These are phyloP conservation scores for Mycena rebaudengoi DNA, from an alignment of 768 basidiomycete species.

Conservation along the genomic window DNA sequence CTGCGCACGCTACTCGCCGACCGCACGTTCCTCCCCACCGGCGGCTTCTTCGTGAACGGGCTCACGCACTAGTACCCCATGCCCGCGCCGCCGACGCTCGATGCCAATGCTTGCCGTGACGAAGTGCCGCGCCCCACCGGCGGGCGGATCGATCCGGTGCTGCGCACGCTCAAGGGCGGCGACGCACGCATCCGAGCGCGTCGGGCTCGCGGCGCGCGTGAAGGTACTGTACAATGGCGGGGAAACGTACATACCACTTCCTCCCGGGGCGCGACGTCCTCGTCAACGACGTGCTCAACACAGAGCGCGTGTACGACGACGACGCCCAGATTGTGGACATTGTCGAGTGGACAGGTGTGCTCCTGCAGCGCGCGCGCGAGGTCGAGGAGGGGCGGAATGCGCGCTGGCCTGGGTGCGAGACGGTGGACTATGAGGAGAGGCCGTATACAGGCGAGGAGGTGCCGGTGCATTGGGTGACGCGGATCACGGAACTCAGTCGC, in stretches of 20 bases:
- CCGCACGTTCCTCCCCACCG: background rate
- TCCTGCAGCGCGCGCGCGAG: too few relatives aligned
- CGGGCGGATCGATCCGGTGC: background rate
- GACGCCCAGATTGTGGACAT: too few relatives aligned
- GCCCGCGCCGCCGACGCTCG: background rate
- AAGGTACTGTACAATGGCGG: background rate
- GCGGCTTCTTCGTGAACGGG: slow-evolving; percentile 11
- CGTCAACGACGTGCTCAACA: too few relatives aligned
- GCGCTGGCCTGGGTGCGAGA: too few relatives aligned
- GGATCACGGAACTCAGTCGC: background rate
- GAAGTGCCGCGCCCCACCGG: background rate
- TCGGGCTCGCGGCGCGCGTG: slow-evolving; percentile 2
- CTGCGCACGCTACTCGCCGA: slow-evolving; percentile 4
- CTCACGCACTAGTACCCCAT: slow-evolving; percentile 20
- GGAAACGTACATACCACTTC: background rate
- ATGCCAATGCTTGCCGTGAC: too few relatives aligned
- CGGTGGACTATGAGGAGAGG: background rate
- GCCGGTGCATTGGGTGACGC: slow-evolving; percentile 7
- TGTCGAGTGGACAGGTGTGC: too few relatives aligned
- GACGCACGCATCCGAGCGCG: slow-evolving; percentile 9
- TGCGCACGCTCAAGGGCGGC: slow-evolving; percentile 13
- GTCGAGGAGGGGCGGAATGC: too few relatives aligned
- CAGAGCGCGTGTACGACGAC: too few relatives aligned
- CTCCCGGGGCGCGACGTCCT: background rate
- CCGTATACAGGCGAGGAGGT: too few relatives aligned